phyloP scores from a whole-genome alignment of 805 yeast species.

The Saccharomycopsis oosterbeekiorum region DNA sequence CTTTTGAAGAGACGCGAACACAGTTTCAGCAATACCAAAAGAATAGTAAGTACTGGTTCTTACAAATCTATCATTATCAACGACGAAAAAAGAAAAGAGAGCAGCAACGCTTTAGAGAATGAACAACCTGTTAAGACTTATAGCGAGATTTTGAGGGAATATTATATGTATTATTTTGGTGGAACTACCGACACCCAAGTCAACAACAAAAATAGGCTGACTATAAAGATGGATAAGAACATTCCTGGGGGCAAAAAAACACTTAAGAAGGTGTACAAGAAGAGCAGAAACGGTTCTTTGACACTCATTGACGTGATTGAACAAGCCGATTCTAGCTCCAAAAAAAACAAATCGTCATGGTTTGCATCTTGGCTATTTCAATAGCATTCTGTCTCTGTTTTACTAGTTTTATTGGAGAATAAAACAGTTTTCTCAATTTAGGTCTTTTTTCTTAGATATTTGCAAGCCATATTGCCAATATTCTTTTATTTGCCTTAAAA shows the following conservation, averaged over 20 bases:
- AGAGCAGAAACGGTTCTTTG: slow-evolving; percentile 1
- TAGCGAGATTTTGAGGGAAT: not conserved
- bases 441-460: not conserved
- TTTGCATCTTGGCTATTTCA: not conserved
- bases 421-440: too few relatives aligned
- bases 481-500: not conserved
- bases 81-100: not conserved
- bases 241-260: not conserved
- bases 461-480: not conserved
- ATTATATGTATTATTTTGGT: not conserved
- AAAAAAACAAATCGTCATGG: not conserved
- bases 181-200: not conserved
- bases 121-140: not conserved
- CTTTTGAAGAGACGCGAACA: not conserved
- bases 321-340: not conserved
- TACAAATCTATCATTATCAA: not conserved
- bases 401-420: too few relatives aligned
- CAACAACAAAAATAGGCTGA: not conserved
- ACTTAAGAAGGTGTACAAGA: slow-evolving; percentile 8
- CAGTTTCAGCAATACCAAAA: not conserved
- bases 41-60: not conserved
- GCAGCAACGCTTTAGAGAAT: not conserved
- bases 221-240: not conserved
- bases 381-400: not conserved
- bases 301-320: not conserved